These are phyloP conservation scores for Scleromitrula shiraiana DNA, from an alignment of 2,329 filamentous ascomycete genomes.

Conservation along the genomic window DNA sequence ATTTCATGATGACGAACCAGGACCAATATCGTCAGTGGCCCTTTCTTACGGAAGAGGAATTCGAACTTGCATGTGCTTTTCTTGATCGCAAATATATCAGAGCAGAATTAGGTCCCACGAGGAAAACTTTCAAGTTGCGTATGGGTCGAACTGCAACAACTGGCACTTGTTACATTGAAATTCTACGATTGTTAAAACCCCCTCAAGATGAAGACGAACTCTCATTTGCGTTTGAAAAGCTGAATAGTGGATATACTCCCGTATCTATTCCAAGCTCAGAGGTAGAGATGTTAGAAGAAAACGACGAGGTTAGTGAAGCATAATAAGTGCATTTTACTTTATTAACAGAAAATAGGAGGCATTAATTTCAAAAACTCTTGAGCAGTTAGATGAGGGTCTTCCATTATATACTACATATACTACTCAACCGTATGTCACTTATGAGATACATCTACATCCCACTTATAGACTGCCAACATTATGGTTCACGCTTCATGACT, in stretches of 20 bases:
- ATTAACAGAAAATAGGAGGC: slow-evolving; percentile 18
- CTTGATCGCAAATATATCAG: slow-evolving; percentile 52
- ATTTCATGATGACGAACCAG: slow-evolving; percentile 29
- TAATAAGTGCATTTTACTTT: neutral
- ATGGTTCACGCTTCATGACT: slow-evolving; percentile 61
- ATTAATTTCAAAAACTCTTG: slow-evolving; percentile 11
- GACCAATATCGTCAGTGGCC: slow-evolving; percentile 45
- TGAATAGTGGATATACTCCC: slow-evolving; percentile 12
- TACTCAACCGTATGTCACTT: slow-evolving; percentile 41
- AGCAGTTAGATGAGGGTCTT: neutral
- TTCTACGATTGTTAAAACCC: slow-evolving; percentile 24
- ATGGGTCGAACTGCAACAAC: slow-evolving; percentile 32
- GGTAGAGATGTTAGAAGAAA: slow-evolving; percentile 23
- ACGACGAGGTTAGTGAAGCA: slow-evolving; percentile 24
- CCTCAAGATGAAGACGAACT: slow-evolving; percentile 25
- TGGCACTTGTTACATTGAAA: slow-evolving; percentile 26
- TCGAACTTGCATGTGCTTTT: slow-evolving; percentile 55
- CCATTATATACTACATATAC: slow-evolving; percentile 23
- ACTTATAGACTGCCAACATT: slow-evolving; percentile 69
- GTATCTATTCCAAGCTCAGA: slow-evolving; percentile 14
- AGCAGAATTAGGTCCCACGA: slow-evolving; percentile 47
- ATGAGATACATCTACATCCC: slow-evolving; percentile 68
- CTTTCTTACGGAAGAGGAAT: slow-evolving; percentile 52
- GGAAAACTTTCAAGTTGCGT: slow-evolving; percentile 47
- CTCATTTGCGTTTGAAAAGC: slow-evolving; percentile 19